These are phyloP conservation scores for Ogataea corticis DNA, from an alignment of 805 yeast genomes.

Conservation along the genomic window DNA sequence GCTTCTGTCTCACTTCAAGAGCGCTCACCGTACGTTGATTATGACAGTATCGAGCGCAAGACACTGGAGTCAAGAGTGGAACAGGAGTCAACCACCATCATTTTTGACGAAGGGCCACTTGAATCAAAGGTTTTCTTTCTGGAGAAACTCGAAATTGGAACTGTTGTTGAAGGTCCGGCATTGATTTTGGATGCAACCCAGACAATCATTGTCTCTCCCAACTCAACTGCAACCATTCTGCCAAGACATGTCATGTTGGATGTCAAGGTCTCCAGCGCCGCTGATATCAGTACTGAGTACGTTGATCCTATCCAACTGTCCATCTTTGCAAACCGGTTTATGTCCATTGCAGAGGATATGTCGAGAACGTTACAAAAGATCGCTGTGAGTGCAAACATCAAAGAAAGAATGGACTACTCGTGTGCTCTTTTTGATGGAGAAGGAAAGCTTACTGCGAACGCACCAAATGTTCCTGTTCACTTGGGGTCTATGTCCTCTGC, in stretches of 20 bases:
- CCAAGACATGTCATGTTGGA: conserved; percentile 37
- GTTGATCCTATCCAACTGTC: conserved; percentile 47
- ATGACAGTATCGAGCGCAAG: conserved; percentile 59
- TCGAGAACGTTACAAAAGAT: conserved; percentile 46
- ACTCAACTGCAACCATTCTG: conserved; percentile 34
- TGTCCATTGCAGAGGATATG: conserved; percentile 54
- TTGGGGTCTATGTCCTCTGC: conserved; percentile 48
- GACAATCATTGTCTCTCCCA: conserved; percentile 38
- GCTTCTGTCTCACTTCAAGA: conserved; percentile 41
- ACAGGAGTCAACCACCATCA: conserved; percentile 44
- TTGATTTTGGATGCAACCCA: conserved; percentile 38
- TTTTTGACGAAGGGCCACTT: conserved; percentile 25
- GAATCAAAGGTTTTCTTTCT: conserved; percentile 44
- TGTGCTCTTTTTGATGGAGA: conserved; percentile 49
- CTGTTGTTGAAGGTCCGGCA: conserved; percentile 50
- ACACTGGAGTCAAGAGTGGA: conserved; percentile 71
- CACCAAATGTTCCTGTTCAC: conserved; percentile 48
- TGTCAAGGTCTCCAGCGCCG: conserved; percentile 23
- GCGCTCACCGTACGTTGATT: conserved; percentile 18
- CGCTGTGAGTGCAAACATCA: conserved; percentile 45
- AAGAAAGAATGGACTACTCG: conserved; percentile 49
- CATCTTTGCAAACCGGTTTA: conserved; percentile 47
- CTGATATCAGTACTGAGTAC: conserved; percentile 39
- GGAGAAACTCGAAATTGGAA: conserved; percentile 50
- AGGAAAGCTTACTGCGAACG: conserved; percentile 34